Conservation (phyloP, 2,329 filamentous ascomycete species). For the Clarireedia paspali region DNA sequence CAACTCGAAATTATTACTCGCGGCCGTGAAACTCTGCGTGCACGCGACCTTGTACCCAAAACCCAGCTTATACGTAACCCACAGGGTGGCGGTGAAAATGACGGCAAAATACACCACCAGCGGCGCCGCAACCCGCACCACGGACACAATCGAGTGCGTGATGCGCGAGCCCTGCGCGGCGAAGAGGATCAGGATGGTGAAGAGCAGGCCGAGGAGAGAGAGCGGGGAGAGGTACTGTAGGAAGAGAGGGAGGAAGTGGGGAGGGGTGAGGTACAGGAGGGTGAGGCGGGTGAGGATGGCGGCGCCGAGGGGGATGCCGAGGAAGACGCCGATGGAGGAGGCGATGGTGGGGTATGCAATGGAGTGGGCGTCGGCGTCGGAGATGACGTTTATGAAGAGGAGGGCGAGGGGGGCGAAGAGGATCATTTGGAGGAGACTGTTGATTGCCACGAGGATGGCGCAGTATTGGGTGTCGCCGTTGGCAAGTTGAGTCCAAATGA, state of each 20-base stretch:
- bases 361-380: slow-evolving; percentile 36
- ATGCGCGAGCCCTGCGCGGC: slow-evolving; percentile 72
- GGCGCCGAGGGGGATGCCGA: slow-evolving; percentile 75
- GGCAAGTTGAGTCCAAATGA: slow-evolving; percentile 74
- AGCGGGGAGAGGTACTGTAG: slow-evolving; percentile 62
- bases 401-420: slow-evolving; percentile 60
- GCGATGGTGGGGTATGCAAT: slow-evolving; percentile 62
- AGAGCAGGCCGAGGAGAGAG: slow-evolving; percentile 76
- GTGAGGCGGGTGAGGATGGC: slow-evolving; percentile 67
- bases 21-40: slow-evolving; percentile 82
- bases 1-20: slow-evolving; percentile 89
- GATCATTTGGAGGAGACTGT: slow-evolving; percentile 67
- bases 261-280: slow-evolving; percentile 46
- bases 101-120: slow-evolving; percentile 72
- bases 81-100: slow-evolving; percentile 65
- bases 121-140: slow-evolving; percentile 73
- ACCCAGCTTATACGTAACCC: slow-evolving; percentile 53
- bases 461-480: slow-evolving; percentile 77
- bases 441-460: slow-evolving; percentile 69
- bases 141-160: slow-evolving; percentile 75
- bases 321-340: slow-evolving; percentile 73
- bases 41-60: slow-evolving; percentile 64
- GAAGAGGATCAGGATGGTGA: slow-evolving; percentile 82
- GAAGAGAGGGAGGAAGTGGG: slow-evolving; percentile 62
- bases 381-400: slow-evolving; percentile 64